phyloP scores from a whole-genome alignment of 306 rosid genomes.

The Ormosia semicastrata region DNA sequence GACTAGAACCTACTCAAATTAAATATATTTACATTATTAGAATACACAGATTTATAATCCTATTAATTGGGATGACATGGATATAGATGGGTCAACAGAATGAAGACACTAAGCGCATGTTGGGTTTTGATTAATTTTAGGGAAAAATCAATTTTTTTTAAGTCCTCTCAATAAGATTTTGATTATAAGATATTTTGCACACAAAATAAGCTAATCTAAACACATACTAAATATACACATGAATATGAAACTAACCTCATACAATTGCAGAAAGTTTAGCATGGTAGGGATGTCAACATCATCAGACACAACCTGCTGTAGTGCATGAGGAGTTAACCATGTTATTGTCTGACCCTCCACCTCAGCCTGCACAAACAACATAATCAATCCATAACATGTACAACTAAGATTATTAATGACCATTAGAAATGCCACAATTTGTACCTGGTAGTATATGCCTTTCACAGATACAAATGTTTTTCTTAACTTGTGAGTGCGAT shows the following conservation, averaged over 20 bases:
- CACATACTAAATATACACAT: not conserved
- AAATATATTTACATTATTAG: not conserved
- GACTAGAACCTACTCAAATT: not conserved
- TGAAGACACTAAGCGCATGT: not conserved
- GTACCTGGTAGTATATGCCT: slow-evolving; percentile 94
- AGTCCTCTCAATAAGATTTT: no score
- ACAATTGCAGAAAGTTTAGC: slow-evolving; percentile 69
- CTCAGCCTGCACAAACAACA: slow-evolving; percentile 64
- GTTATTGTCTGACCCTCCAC: slow-evolving; percentile 79
- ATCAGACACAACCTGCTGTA: slow-evolving; percentile 84
- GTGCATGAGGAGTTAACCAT: slow-evolving; percentile 86
- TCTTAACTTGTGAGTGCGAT: slow-evolving; percentile 75
- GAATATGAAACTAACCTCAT: slow-evolving; percentile 55
- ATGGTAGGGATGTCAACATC: slow-evolving; percentile 74
- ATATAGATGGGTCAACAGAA: not conserved
- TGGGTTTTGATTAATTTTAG: no score
- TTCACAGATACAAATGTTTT: slow-evolving; percentile 86
- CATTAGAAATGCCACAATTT: not conserved
- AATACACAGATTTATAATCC: not conserved
- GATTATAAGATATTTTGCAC: not conserved
- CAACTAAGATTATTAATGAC: not conserved
- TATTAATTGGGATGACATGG: not conserved
- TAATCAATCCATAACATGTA: not conserved
- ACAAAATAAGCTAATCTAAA: slow-evolving; percentile 55
- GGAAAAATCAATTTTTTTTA: no score